Percentiles rank a stretch among this genome's conserved stretches.
Evolutionary conservation across 768 basidiomycete genomes (phyloP).

Genomic region (Kwoniella heveanensis): DNA sequence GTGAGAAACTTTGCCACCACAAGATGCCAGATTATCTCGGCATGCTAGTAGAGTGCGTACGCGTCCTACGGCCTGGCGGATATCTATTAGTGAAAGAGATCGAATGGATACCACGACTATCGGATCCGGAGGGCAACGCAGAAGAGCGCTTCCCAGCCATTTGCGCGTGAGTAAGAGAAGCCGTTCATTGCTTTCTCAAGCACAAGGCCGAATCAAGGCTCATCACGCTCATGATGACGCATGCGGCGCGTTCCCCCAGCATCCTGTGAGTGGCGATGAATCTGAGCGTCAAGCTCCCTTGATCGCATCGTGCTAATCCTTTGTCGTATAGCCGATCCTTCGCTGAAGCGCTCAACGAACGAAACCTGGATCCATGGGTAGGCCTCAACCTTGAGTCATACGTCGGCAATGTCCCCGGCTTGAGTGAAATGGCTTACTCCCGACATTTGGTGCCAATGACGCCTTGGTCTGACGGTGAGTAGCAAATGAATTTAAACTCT

Average conservation of each 20-base stretch:
- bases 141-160: slow-evolving; percentile 17
- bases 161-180: slow-evolving; percentile 18
- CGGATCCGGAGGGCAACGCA: slow-evolving; percentile 5
- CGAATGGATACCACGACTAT: slow-evolving; percentile 10
- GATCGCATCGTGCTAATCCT: not conserved
- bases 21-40: slow-evolving; percentile 23
- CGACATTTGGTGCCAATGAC: slow-evolving; percentile 17
- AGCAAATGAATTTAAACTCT: no score
- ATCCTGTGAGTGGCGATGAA: not conserved
- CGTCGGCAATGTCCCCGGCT: slow-evolving; percentile 5
- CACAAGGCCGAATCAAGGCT: no score
- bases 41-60: slow-evolving; percentile 15
- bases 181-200: no score
- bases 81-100: slow-evolving; percentile 21
- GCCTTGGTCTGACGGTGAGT: slow-evolving; percentile 20
- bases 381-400: slow-evolving; percentile 17
- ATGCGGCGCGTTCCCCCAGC: no score
- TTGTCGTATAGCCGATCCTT: slow-evolving; percentile 5
- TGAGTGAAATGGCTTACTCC: slow-evolving; percentile 8
- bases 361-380: slow-evolving; percentile 16
- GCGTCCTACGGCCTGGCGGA: slow-evolving; percentile 21
- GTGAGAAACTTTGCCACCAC: not conserved
- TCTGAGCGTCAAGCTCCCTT: not conserved
- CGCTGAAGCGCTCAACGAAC: slow-evolving; percentile 15
- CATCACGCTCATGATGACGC: no score